Evolutionary conservation across 139 green algal species (phyloP).

Genomic region (Microglena sp.): DNA sequence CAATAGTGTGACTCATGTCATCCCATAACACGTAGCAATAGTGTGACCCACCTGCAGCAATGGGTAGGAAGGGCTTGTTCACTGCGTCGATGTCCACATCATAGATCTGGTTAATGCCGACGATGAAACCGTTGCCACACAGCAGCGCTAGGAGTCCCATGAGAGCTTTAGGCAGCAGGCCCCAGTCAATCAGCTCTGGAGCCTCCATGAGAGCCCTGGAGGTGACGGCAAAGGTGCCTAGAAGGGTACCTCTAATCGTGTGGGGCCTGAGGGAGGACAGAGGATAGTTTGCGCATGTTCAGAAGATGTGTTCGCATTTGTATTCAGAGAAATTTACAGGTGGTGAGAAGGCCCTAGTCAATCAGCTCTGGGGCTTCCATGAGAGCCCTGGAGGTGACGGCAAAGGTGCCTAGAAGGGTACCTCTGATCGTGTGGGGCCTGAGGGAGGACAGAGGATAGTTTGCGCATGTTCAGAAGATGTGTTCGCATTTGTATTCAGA

Average conservation of each 20-base stretch:
- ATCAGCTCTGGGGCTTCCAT: constrained; percentile 3
- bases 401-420: constrained; percentile 77
- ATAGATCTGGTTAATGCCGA: constrained; percentile 99
- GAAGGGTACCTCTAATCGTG: constrained; percentile 86
- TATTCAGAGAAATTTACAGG: too few relatives aligned
- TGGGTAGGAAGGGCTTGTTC: constrained; percentile 97
- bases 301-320: too few relatives aligned
- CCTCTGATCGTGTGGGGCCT: constrained; percentile 92
- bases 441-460: too few relatives aligned
- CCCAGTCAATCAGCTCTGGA: constrained; percentile 73
- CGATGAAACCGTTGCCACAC: constrained; percentile 97
- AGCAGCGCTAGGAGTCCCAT: constrained; percentile 83
- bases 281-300: too few relatives aligned
- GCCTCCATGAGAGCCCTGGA: constrained; percentile 4
- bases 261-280: too few relatives aligned
- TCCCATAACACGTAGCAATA: too few relatives aligned
- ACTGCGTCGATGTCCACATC: constrained; percentile 91
- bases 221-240: constrained; percentile 76
- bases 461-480: too few relatives aligned
- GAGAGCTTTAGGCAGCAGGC: constrained; percentile 71
- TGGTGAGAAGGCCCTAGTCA: too few relatives aligned
- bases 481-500: too few relatives aligned
- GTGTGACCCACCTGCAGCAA: constrained; percentile 69
- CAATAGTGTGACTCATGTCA: too few relatives aligned
- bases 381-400: constrained; percentile 42